Conservation (phyloP, 2,329 filamentous ascomycete genomes). For the Neopestalotiopsis clavispora region DNA sequence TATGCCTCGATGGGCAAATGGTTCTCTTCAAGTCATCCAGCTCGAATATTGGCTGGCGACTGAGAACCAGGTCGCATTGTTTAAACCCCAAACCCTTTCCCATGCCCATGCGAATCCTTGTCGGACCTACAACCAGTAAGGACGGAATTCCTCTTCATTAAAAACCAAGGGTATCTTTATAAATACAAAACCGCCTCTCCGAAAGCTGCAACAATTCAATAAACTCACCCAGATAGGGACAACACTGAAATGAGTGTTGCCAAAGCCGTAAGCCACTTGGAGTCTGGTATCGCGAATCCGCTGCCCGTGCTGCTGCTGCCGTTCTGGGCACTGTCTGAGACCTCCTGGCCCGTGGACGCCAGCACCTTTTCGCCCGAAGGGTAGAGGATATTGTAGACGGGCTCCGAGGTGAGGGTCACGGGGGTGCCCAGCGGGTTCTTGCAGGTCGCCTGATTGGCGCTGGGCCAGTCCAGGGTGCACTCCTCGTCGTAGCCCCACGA, state of each 20-base stretch:
- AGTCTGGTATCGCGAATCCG: neutral
- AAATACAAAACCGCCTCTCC: neutral
- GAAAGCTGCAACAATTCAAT: neutral
- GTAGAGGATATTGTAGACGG: constrained; percentile 59
- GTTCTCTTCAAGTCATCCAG: no score
- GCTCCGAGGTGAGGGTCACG: constrained; percentile 36
- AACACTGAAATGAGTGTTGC: neutral
- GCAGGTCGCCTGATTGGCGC: constrained; percentile 58
- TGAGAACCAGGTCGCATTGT: no score
- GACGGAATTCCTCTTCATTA: neutral
- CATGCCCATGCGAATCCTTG: no score
- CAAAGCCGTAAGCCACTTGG: neutral
- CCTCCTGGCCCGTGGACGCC: constrained; percentile 37
- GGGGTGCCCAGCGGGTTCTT: constrained; percentile 47
- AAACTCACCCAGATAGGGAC: neutral
- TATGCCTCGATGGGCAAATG: no score
- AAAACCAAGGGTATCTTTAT: neutral
- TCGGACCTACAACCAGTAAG: no score
- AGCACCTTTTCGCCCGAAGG: constrained; percentile 48
- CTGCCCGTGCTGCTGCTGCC: neutral
- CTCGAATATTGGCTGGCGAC: no score
- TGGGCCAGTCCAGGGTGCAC: constrained; percentile 52
- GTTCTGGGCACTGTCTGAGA: constrained; percentile 20
- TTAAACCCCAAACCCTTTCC: no score
- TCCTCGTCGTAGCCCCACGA: constrained; percentile 54